Percentiles rank a stretch among this genome's conserved stretches.
Evolutionary conservation across 2,329 filamentous ascomycete genomes (phyloP).

Genomic region (Pestalotiopsis sp.): DNA sequence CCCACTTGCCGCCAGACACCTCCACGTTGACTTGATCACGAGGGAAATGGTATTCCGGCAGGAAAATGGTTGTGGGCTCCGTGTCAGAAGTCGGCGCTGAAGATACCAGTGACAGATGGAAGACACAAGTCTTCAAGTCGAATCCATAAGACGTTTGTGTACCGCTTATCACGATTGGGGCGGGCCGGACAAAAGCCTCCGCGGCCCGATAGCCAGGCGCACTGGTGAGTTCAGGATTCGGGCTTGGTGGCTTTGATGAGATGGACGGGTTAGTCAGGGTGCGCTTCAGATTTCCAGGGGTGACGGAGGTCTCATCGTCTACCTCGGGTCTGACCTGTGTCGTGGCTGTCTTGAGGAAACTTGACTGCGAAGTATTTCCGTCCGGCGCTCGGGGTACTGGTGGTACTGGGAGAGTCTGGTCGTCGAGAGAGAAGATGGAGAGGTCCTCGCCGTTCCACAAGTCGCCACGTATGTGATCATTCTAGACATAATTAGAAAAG

Average conservation of each 20-base stretch:
- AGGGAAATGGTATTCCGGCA: constrained; percentile 93
- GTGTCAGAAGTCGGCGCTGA: constrained; percentile 58
- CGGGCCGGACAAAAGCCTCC: constrained; percentile 88
- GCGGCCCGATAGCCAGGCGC: constrained; percentile 80
- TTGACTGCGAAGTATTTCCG: constrained; percentile 46
- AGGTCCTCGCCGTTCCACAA: constrained; percentile 98
- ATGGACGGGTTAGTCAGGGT: constrained; percentile 70
- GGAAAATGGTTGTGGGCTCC: constrained; percentile 76
- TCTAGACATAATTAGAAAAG: constrained; percentile 44
- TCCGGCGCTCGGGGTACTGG: constrained; percentile 44
- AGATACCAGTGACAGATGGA: constrained; percentile 70
- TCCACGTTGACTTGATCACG: constrained; percentile 69
- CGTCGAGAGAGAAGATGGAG: constrained; percentile 85
- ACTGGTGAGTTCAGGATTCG: constrained; percentile 58
- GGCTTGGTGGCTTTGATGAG: constrained; percentile 53
- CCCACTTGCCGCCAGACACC: constrained; percentile 87
- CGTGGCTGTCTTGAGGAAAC: constrained; percentile 40
- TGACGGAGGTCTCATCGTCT: constrained; percentile 60
- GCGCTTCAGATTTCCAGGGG: constrained; percentile 72
- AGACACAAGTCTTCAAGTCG: constrained; percentile 76
- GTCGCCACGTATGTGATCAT: constrained; percentile 86
- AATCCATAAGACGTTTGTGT: constrained; percentile 73
- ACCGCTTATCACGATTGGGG: constrained; percentile 74
- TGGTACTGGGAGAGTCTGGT: constrained; percentile 61
- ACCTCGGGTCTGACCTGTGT: constrained; percentile 38